Base-by-base conservation (phyloP, 768 basidiomycete genomes). In the Tylopilus subfusipes region DNA sequence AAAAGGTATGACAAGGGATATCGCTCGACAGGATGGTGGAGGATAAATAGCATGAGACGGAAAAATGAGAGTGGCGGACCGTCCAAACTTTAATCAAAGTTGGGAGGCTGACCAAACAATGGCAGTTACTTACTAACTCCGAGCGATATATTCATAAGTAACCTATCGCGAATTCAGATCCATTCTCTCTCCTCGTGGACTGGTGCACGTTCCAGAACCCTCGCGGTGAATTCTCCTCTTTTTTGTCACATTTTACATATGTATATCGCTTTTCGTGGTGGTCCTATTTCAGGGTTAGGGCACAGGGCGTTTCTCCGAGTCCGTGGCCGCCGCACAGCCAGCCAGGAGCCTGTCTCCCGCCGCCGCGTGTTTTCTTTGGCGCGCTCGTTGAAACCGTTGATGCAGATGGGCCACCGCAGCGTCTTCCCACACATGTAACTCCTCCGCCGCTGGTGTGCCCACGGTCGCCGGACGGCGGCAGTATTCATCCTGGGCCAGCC, bases 41-140 rank as follows among this genome's bases (percentile, higher is more conserved):
- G 71, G 74, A 76, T 80, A 81, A 74, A 78, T 77, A 77, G 63
- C 68, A 73, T 73, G 68, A 68, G 72, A 73, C 65, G 42, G 64
- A 69, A 73, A 72, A 68, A 46, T 63, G 63, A n/a, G 11, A 66
- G 53, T 67, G 63, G 63, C 59, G 8, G 24, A 63, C 71, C 46
- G 8, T 33, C 59, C 60, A 63, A 70, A 66, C 62, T 64, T 66
- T 61, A 66, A 57, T 66, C 60, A 59, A 54, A 54, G 63, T 66
- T 66, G 57, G 36, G 55, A 36, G 34, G 18, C 44, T 30, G 53
- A 59, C 64, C 68, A 71, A 70, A 70, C 70, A 70, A 64, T 49
- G 54, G 57, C 62, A 68, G 65, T 52, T 33, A 29, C 25, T 5
- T 19, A 29, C 12, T 36, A 54, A 59, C 63, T 40, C 60, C 54